phyloP scores from a whole-genome alignment of 257 asterid genomes.

The Rehmannia glutinosa region DNA sequence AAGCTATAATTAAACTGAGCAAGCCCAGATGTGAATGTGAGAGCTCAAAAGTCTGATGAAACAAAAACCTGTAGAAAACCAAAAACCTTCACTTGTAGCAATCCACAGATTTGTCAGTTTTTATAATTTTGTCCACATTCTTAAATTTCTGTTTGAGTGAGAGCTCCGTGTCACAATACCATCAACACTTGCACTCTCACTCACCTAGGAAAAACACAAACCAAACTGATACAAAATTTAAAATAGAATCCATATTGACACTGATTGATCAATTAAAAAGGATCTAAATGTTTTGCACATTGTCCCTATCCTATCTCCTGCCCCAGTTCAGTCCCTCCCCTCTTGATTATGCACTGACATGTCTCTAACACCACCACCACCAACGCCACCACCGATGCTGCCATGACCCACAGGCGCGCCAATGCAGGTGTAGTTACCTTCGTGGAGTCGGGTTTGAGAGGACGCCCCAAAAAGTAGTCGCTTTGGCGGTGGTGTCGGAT shows the following conservation, averaged over 20 bases:
- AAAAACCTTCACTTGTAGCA: too few species aligned
- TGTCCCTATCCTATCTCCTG: slow-evolving; percentile 37
- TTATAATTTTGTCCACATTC: too few species aligned
- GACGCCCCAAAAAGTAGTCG: slow-evolving; percentile 69
- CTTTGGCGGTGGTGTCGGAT: slow-evolving; percentile 23
- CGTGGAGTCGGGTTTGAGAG: slow-evolving; percentile 23
- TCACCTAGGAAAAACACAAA: slow-evolving; percentile 2
- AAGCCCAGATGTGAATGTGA: slow-evolving; percentile 28
- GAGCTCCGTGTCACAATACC: slow-evolving; percentile 23
- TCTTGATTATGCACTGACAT: slow-evolving; percentile 32
- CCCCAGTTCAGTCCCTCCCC: slow-evolving; percentile 44
- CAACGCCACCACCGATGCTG: too few species aligned
- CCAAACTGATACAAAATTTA: too few species aligned
- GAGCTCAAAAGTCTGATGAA: slow-evolving; percentile 33
- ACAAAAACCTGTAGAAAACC: too few species aligned
- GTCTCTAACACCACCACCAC: slow-evolving; percentile 28
- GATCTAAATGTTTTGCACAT: too few species aligned
- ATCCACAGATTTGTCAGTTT: too few species aligned
- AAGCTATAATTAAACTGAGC: slow-evolving; percentile 19
- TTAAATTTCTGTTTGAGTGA: slow-evolving; percentile 26
- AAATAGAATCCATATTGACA: slow-evolving; percentile 48
- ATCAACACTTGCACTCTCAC: slow-evolving; percentile 36
- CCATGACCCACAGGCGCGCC: slow-evolving; percentile 67
- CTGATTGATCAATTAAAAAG: slow-evolving; percentile 40
- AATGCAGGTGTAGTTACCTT: slow-evolving; percentile 57